Evolutionary conservation across 2,329 filamentous ascomycete genomes (phyloP).

Genomic region (Claviceps arundinis): DNA sequence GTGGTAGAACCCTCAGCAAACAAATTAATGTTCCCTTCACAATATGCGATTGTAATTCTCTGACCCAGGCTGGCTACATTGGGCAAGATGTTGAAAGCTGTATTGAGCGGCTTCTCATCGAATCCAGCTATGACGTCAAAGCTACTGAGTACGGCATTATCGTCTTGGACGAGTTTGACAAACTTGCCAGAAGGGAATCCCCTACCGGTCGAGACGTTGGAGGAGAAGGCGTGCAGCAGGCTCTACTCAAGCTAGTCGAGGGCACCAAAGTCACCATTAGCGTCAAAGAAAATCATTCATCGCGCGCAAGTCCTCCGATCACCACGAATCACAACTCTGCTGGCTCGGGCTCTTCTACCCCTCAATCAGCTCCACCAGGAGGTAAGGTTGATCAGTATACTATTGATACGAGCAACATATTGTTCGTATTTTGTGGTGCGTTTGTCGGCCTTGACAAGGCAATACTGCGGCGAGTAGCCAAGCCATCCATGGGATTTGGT

Average conservation of each 20-base stretch:
- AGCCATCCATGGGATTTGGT: conserved; percentile 79
- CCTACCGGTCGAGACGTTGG: conserved; percentile 86
- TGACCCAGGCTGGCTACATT: conserved; percentile 94
- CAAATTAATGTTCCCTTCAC: conserved; percentile 92
- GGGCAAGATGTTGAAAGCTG: conserved; percentile 96
- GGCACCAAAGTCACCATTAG: conserved; percentile 88
- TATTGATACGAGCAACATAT: conserved; percentile 86
- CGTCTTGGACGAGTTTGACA: conserved; percentile 93
- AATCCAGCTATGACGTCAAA: conserved; percentile 77
- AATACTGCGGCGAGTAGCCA: conserved; percentile 75
- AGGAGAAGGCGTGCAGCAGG: conserved; percentile 93
- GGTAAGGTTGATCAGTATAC: conserved; percentile 51
- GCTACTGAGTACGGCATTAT: conserved; percentile 86
- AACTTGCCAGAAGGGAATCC: conserved; percentile 80
- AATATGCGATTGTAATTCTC: conserved; percentile 89
- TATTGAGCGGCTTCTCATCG: conserved; percentile 78
- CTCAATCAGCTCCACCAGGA: conserved; percentile 31
- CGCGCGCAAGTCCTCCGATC: conserved; percentile 37
- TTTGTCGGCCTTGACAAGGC: conserved; percentile 87
- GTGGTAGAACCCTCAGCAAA: conserved; percentile 68
- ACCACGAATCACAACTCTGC: conserved; percentile 38
- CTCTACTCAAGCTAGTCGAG: conserved; percentile 88
- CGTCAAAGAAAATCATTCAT: conserved; percentile 62
- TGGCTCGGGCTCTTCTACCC: conserved; percentile 28
- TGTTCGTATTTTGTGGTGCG: conserved; percentile 93